Evolutionary conservation across 2,329 filamentous ascomycete species (phyloP), one percentile per base, ranked within the genome.

Genomic region (Chrysoporthe austroafricana): DNA sequence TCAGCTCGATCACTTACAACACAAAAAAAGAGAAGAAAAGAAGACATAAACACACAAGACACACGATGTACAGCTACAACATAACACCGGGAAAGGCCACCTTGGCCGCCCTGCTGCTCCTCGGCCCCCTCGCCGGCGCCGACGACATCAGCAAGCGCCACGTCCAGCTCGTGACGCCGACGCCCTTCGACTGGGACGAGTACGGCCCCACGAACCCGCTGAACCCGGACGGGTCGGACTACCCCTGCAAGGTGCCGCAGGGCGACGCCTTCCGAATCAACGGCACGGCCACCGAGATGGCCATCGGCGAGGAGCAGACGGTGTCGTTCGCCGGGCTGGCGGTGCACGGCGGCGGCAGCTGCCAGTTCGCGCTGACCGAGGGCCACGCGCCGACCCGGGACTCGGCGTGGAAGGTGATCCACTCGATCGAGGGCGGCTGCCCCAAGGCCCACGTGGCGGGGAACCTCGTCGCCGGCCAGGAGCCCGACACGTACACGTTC

Each of bases 301-400:
- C 83, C 6, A 82, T 88, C 18, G 91, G 91, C 7, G 79, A 83
- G 39, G 66, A 76, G 26, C 1, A 84, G 87, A 71, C 76, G 75
- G 0, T 91, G 9, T 76, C 74, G 14, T 88, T 92, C 74, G 76
- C 77, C 0, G 90, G 90, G 62, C 77, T 81, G 64, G 90, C 90
- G 4, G 84, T 85, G 0, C 91, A 94, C 71, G 90, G 91, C 34
- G 91, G 91, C 67, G 91, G 91, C 0, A 91, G 88, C 4, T 94
- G 91, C 77, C 91, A 64, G 36, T 64, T 46, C 43, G 50, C 50
- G 21, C 39, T 94, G 70, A 90, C 89, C 1, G 90, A 92, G 68
- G 78, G 80, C 16, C 77, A 80, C 3, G 67, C 72, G 18, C 84
- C 90, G 14, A 85, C 84, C 1, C 84, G 83, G 69, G 76, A 84